Evolutionary conservation across 2,329 filamentous ascomycete genomes (phyloP).

Genomic region (Aspergillus fijiensis): DNA sequence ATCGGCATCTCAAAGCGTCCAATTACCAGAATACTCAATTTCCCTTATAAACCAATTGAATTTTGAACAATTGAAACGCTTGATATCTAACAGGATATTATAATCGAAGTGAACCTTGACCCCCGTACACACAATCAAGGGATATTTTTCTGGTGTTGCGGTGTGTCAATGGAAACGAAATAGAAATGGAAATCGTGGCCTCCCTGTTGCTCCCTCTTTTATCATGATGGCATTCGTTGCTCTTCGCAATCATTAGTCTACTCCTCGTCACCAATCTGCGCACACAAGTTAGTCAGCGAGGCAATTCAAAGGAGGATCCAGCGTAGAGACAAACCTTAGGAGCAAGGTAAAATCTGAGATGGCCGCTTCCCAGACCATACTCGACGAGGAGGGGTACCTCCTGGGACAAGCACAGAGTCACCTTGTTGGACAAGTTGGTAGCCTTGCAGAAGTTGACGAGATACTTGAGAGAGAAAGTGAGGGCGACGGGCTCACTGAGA

Average conservation of each 20-base stretch:
- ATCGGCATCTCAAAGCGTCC: too few relatives aligned
- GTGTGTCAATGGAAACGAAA: conserved; percentile 12
- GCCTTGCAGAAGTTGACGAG: conserved; percentile 99
- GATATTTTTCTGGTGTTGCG: conserved; percentile 25
- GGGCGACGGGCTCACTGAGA: conserved; percentile 84
- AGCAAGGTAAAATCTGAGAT: conserved; percentile 94
- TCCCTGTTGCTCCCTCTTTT: conserved; percentile 40
- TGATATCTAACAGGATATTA: conserved; percentile 24
- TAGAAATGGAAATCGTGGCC: conserved; percentile 47
- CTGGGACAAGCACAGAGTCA: conserved; percentile 91
- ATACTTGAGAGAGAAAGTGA: conserved; percentile 99
- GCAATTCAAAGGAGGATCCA: not conserved
- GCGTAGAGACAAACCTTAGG: conserved; percentile 71
- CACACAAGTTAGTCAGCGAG: not conserved
- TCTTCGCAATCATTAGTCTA: conserved; percentile 30
- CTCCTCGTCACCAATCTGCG: conserved; percentile 63
- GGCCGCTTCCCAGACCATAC: conserved; percentile 80
- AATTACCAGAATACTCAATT: too few relatives aligned
- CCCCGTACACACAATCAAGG: conserved; percentile 18
- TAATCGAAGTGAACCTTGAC: conserved; percentile 13
- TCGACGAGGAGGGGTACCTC: conserved; percentile 96
- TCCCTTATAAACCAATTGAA: conserved; percentile 10
- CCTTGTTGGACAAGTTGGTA: conserved; percentile 72
- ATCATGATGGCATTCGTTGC: conserved; percentile 29
- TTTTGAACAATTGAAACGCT: conserved; percentile 16